These are phyloP conservation scores for Lodderomyces margitis DNA, from an alignment of 1,139 yeast genomes.

Conservation along the genomic window DNA sequence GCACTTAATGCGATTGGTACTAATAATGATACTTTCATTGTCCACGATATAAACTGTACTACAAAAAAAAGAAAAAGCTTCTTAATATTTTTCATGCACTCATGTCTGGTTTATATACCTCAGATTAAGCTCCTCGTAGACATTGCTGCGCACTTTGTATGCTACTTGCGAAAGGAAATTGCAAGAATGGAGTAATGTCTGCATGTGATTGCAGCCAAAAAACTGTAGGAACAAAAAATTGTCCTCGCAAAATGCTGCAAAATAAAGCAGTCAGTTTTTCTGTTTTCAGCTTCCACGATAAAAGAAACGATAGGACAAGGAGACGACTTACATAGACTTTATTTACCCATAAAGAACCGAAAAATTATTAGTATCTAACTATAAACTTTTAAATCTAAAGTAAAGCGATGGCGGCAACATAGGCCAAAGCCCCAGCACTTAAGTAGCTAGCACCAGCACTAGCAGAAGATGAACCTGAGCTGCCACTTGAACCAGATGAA, in stretches of 20 bases:
- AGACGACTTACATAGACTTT: too few relatives aligned
- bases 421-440: conserved; percentile 7
- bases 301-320: too few relatives aligned
- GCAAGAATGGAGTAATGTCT: not conserved
- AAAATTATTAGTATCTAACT: not conserved
- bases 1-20: conserved; percentile 3
- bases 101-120: too few relatives aligned
- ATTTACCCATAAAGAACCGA: not conserved
- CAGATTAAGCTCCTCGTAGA: too few relatives aligned
- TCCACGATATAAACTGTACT: too few relatives aligned
- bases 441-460: conserved; percentile 5
- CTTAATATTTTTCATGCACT: too few relatives aligned
- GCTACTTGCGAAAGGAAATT: not conserved
- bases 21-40: conserved; percentile 2
- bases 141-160: not conserved
- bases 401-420: conserved; percentile 11
- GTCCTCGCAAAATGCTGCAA: not conserved
- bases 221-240: not conserved
- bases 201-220: conserved; percentile 4
- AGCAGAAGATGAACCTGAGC: conserved; percentile 8
- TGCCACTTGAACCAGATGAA: conserved; percentile 1
- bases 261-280: not conserved
- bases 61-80: too few relatives aligned
- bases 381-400: conserved; percentile 4
- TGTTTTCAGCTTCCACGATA: too few relatives aligned